A percentile compares a stretch with the other conserved stretches of the same genome.
Evolutionary conservation across 768 basidiomycete genomes (phyloP).

Genomic region (Stropharia rugosoannulata): DNA sequence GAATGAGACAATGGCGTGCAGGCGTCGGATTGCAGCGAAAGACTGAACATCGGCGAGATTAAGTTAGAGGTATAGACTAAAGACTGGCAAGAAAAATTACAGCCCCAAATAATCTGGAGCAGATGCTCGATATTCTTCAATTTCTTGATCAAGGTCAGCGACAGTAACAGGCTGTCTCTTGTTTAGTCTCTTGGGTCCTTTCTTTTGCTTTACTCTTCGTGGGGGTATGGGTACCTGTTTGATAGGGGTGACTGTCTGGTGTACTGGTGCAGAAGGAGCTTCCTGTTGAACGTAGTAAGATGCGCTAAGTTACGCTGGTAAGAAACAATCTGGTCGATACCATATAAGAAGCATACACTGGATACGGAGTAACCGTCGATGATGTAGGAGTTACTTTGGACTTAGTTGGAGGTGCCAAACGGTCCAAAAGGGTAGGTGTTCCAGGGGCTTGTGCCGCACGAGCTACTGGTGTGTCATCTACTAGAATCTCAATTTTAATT

Average conservation of each 20-base stretch:
- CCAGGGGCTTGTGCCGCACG: conserved; percentile 18
- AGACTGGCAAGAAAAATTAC: neutral
- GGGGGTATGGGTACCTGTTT: conserved; percentile 29
- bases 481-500: conserved; percentile 64
- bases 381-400: neutral
- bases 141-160: conserved; percentile 72
- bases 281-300: neutral
- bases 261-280: neutral
- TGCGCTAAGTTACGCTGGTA: neutral
- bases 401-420: conserved; percentile 21
- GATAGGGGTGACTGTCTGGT: conserved; percentile 7
- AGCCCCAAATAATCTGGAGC: conserved; percentile 18
- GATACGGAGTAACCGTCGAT: neutral
- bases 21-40: too few relatives aligned
- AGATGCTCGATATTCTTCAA: conserved; percentile 73
- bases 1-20: too few relatives aligned
- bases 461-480: conserved; percentile 36
- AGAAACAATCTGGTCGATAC: too few relatives aligned
- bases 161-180: conserved; percentile 43
- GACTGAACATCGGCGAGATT: too few relatives aligned
- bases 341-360: too few relatives aligned
- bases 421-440: conserved; percentile 25
- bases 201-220: conserved; percentile 53
- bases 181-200: conserved; percentile 73
- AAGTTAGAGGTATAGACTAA: too few relatives aligned